Base-by-base conservation (phyloP, 805 yeast genomes). In the Saccharomycopsis babjevae region DNA sequence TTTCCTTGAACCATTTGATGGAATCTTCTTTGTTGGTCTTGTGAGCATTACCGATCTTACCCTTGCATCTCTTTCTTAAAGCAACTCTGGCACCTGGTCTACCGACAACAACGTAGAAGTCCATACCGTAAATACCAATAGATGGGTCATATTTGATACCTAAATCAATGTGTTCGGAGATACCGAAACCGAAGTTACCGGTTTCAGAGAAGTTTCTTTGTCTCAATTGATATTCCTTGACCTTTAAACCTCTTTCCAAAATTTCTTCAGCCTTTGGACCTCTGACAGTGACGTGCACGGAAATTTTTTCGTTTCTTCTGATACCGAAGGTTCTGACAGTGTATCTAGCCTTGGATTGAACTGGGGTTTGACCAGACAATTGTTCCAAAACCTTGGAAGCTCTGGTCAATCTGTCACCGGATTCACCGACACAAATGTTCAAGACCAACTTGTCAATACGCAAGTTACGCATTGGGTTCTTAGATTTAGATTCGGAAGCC, bases 121-220 rank as follows among this genome's bases (percentile, higher is more conserved):
- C 99, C 96, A 88, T 94, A 87, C 99, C 99, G 94, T 93, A 94
- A 79, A 94, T 94, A 79, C 98, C 98, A 76, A 94, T 94, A 76
- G 89, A 85, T 81, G 99, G 99, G 81, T 94, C 99, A 84, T 94
- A 94, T 85, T 94, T 94, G 88, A 94, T 94, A 85, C 99, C 99
- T 79, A 94, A 87, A 81, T 94, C 99, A 75, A 94, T 94, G 86
- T 94, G 99, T 86, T 94, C 99, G 73, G 89, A 88, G 78, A 94
- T 86, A 88, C 99, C 99, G 87, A 94, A 94, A 85, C 99, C 99
- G 76, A 94, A 94, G 97, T 94, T 94, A 83, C 99, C 99, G 76
- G 98, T 93, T 74, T 84, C 90, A 74, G 97, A 89, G 86, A 94
- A 94, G 96, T 94, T 94, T 80, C 81, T 89, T 77, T 80, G 81